phyloP scores from a whole-genome alignment of 192 early-diverging fungal genomes.

The Linnemannia hyalina region DNA sequence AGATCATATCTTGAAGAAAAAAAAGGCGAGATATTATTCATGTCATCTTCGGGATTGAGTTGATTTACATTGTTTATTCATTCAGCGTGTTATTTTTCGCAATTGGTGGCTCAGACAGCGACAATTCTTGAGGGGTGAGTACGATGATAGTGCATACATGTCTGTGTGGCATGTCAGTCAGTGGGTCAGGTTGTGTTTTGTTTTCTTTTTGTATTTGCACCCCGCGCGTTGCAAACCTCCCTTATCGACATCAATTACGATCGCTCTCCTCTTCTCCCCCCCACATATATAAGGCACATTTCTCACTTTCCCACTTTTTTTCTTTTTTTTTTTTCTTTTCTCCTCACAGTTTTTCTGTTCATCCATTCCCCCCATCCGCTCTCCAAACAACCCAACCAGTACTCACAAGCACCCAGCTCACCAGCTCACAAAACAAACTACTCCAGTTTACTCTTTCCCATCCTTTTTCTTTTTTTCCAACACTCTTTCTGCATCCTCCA shows the following conservation, averaged over 20 bases:
- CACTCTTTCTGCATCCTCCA: slow-evolving; percentile 19
- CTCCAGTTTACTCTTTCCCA: slow-evolving; percentile 12
- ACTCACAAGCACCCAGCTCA: slow-evolving; percentile 34
- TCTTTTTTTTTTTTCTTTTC: slow-evolving; percentile 27
- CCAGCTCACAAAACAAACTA: background rate
- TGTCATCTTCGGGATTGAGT: background rate
- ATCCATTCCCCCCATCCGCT: slow-evolving; percentile 49
- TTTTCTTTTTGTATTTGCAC: background rate
- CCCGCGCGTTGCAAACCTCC: background rate
- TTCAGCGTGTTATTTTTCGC: background rate
- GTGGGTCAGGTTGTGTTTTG: background rate
- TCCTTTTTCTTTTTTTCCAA: slow-evolving; percentile 31
- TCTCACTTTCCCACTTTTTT: background rate
- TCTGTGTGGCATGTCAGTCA: background rate
- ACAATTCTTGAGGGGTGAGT: background rate
- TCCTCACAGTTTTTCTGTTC: slow-evolving; percentile 26
- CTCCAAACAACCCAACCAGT: slow-evolving; percentile 38
- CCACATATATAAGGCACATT: background rate
- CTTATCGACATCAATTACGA: background rate
- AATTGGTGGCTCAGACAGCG: background rate
- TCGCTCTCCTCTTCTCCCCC: too few relatives aligned
- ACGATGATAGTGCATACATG: too few relatives aligned
- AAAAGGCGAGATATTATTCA: background rate
- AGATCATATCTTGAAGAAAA: background rate
- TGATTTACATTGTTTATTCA: background rate